These are phyloP conservation scores for Senecio squalidus DNA, from an alignment of 140 eudicot species.

Conservation along the genomic window DNA sequence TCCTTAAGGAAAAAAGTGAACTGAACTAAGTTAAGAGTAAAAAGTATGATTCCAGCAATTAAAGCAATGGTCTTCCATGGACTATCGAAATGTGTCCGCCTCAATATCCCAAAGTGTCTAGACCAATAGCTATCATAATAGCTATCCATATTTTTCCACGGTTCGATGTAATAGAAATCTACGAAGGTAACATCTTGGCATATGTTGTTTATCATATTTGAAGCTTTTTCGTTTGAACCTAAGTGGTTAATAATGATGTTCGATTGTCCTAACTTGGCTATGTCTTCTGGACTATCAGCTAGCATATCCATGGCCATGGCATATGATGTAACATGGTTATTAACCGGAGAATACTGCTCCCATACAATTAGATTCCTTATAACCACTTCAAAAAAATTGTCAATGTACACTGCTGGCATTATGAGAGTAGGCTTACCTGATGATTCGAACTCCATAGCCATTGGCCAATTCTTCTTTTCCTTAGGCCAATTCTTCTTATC, in stretches of 20 bases:
- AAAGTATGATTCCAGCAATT: too few relatives aligned
- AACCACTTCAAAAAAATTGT: background rate
- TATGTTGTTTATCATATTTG: slow-evolving; percentile 4
- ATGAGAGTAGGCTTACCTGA: background rate
- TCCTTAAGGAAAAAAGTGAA: too few relatives aligned
- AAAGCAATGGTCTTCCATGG: too few relatives aligned
- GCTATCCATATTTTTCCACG: too few relatives aligned
- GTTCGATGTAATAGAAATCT: too few relatives aligned
- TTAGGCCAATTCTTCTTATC: too few relatives aligned
- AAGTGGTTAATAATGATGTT: background rate
- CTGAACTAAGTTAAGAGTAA: too few relatives aligned
- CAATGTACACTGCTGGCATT: background rate
- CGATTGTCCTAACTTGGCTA: background rate
- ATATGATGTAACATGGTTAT: background rate
- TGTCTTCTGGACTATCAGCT: background rate
- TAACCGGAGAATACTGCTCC: background rate
- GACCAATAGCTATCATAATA: too few relatives aligned
- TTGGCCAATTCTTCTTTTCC: background rate
- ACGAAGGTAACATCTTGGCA: background rate
- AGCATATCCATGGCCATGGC: background rate
- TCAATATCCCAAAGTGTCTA: too few relatives aligned
- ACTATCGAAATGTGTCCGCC: too few relatives aligned
- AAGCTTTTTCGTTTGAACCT: background rate
- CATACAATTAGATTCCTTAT: slow-evolving; percentile 6
- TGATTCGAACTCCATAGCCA: background rate